A percentile compares a stretch with the other conserved stretches of the same genome.
phyloP scores from a whole-genome alignment of 2,329 filamentous ascomycete genomes.

The Diaporthe sp. region DNA sequence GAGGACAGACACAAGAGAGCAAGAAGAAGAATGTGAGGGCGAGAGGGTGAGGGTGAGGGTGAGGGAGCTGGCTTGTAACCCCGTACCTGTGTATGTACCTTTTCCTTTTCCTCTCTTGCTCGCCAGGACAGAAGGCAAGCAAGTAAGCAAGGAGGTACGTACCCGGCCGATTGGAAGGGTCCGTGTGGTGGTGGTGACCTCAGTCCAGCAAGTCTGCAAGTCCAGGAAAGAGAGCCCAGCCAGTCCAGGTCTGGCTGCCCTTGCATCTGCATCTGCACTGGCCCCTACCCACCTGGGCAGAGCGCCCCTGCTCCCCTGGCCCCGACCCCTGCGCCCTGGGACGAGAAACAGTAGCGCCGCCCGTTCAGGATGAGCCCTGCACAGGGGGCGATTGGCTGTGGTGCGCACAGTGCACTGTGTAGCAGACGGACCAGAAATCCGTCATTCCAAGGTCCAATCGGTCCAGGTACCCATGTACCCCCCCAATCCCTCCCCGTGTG shows the following conservation, averaged over 20 bases:
- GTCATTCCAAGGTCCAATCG: constrained; percentile 23
- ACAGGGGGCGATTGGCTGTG: not conserved
- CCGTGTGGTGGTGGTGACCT: constrained; percentile 24
- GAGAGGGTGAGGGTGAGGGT: not conserved
- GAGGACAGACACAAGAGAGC: not conserved
- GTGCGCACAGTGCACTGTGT: constrained; percentile 24
- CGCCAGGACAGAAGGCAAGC: not conserved
- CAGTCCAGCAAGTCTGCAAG: too few species aligned
- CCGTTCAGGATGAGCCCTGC: constrained; percentile 16
- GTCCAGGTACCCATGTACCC: constrained; percentile 5
- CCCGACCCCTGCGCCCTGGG: constrained; percentile 22
- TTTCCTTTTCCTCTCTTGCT: not conserved
- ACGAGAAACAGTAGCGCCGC: constrained; percentile 19
- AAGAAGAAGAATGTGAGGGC: not conserved
- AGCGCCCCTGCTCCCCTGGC: constrained; percentile 2
- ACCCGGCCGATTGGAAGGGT: not conserved
- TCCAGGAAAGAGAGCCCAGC: not conserved
- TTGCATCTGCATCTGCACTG: constrained; percentile 22
- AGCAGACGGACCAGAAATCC: constrained; percentile 24
- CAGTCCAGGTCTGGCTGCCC: constrained; percentile 24
- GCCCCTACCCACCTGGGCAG: constrained; percentile 12
- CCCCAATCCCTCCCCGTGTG: not conserved
- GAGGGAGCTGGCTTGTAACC: not conserved
- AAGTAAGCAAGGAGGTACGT: not conserved
- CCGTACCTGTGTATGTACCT: not conserved